A percentile compares a stretch with the other conserved stretches of the same genome.
Conservation (phyloP, 2,329 filamentous ascomycete species). For the Lecanoromycetidae sp. region DNA sequence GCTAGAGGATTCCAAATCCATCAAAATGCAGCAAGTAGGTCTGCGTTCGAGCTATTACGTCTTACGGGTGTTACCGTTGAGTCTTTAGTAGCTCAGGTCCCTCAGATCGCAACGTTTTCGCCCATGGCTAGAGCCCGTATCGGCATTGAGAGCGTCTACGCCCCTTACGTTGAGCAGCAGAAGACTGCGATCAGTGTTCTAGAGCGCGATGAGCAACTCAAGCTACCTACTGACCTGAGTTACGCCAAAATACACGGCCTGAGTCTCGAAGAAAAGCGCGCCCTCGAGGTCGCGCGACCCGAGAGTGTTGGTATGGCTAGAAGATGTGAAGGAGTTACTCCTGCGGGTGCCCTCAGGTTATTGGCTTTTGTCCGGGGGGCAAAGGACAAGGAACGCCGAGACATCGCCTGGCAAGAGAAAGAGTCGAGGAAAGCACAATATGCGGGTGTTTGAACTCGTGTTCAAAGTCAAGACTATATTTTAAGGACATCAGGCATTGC, state of each 20-base stretch:
- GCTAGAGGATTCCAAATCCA: conserved; percentile 57
- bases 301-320: conserved; percentile 82
- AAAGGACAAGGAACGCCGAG: conserved; percentile 8
- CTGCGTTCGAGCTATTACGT: conserved; percentile 68
- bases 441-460: conserved; percentile 16
- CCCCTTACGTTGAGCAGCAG: conserved; percentile 71
- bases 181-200: conserved; percentile 53
- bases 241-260: conserved; percentile 64
- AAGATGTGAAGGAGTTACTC: conserved; percentile 62
- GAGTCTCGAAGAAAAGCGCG: conserved; percentile 64
- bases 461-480: too few relatives aligned
- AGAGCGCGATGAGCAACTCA: conserved; percentile 62
- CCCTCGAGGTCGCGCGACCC: conserved; percentile 58
- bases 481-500: too few relatives aligned
- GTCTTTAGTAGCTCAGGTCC: conserved; percentile 47
- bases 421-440: conserved; percentile 12
- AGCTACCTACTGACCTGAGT: conserved; percentile 61
- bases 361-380: conserved; percentile 23
- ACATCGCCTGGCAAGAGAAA: conserved; percentile 7
- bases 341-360: conserved; percentile 33
- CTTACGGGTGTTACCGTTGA: conserved; percentile 48
- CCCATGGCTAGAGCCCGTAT: conserved; percentile 55
- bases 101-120: conserved; percentile 43
- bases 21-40: conserved; percentile 53
- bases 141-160: conserved; percentile 71